These are phyloP conservation scores for Sindora glabra DNA, from an alignment of 306 rosid genomes.

Conservation along the genomic window DNA sequence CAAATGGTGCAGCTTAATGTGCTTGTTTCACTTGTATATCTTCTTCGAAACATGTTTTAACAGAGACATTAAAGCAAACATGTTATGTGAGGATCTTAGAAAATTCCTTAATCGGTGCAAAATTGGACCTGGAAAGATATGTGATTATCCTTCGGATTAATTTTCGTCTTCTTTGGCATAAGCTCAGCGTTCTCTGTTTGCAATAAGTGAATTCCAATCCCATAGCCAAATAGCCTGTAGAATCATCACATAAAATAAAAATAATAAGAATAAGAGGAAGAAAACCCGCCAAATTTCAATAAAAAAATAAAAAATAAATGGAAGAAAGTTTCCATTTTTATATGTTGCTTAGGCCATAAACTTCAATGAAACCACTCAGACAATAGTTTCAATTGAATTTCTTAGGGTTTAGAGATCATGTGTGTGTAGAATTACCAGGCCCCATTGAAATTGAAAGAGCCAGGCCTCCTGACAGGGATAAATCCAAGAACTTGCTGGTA, in stretches of 20 bases:
- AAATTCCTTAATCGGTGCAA: background rate
- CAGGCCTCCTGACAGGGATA: constrained; percentile 76
- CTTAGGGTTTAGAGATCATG: background rate
- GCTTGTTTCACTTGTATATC: too few relatives aligned
- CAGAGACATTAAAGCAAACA: too few relatives aligned
- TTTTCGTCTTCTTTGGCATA: constrained; percentile 45
- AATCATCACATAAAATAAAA: background rate
- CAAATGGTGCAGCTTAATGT: too few relatives aligned
- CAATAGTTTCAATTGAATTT: background rate
- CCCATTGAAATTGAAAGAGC: constrained; percentile 76
- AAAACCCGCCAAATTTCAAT: too few relatives aligned
- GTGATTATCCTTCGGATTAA: constrained; percentile 92
- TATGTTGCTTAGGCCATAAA: too few relatives aligned
- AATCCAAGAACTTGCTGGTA: constrained; percentile 81
- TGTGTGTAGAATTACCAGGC: constrained; percentile 54
- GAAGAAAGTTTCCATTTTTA: background rate
- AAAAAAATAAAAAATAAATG: background rate
- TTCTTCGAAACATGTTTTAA: too few relatives aligned
- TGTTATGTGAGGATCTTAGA: background rate
- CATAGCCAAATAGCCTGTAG: constrained; percentile 70
- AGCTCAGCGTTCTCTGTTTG: constrained; percentile 50
- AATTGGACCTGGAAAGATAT: constrained; percentile 77
- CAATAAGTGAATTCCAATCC: constrained; percentile 84
- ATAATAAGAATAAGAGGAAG: too few relatives aligned
- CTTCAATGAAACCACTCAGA: background rate